These are phyloP conservation scores for Candolleomyces eurysporus DNA, from an alignment of 768 basidiomycete genomes.

Conservation along the genomic window DNA sequence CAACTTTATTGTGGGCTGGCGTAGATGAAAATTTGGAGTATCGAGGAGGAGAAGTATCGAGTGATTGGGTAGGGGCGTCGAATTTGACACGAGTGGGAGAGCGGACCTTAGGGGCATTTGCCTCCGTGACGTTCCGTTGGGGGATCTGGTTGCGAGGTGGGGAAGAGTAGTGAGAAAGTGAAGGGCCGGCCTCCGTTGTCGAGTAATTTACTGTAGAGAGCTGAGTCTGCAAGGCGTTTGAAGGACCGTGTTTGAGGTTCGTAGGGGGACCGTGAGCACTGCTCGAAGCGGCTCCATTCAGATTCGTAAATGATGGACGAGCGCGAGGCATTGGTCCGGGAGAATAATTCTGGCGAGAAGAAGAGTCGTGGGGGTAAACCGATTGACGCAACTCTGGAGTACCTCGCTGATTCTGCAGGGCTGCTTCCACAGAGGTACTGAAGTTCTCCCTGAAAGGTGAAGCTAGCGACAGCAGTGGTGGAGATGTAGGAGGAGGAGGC, in stretches of 20 bases:
- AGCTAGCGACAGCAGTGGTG: not conserved
- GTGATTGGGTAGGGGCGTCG: conserved; percentile 10
- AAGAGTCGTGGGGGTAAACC: not conserved
- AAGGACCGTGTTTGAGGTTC: conserved; percentile 21
- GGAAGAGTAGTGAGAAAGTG: not conserved
- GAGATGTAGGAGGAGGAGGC: not conserved
- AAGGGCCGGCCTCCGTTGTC: not conserved
- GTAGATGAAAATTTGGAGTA: not conserved
- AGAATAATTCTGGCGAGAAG: not conserved
- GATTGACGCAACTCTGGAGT: not conserved
- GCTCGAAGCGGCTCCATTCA: conserved; percentile 13
- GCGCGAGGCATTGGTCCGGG: not conserved
- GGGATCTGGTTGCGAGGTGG: not conserved
- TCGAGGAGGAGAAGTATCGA: conserved; percentile 2
- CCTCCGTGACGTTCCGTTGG: not conserved
- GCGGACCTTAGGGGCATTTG: conserved; percentile 8
- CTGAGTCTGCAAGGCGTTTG: conserved; percentile 14
- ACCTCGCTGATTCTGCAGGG: not conserved
- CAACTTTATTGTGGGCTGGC: not conserved
- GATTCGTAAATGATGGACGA: not conserved
- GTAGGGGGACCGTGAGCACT: conserved; percentile 19
- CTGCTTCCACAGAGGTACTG: conserved; percentile 2
- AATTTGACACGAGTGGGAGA: conserved; percentile 22
- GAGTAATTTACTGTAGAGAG: not conserved
- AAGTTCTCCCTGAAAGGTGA: not conserved